These are phyloP conservation scores for Lagenidium giganteum DNA, from an alignment of 352 stramenopile genomes.

Conservation along the genomic window DNA sequence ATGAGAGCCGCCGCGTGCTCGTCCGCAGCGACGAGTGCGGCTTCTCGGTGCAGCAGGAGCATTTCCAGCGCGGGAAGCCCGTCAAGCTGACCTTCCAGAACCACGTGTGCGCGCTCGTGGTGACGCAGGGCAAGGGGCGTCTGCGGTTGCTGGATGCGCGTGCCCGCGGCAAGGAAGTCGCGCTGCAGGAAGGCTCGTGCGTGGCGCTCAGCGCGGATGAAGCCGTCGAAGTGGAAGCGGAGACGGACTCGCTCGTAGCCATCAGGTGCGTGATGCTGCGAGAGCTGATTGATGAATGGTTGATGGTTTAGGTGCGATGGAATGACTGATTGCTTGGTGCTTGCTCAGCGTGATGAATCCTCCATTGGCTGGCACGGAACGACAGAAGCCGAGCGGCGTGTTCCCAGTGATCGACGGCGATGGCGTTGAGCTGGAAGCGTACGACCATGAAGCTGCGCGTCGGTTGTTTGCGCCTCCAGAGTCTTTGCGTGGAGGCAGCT, in stretches of 20 bases:
- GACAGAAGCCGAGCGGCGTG: constrained; percentile 36
- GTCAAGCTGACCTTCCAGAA: constrained; percentile 69
- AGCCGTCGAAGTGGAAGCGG: constrained; percentile 37
- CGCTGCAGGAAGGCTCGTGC: constrained; percentile 40
- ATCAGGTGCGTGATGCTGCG: constrained; percentile 33
- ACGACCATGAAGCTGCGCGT: constrained; percentile 36
- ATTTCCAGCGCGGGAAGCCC: constrained; percentile 43
- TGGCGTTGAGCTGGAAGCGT: constrained; percentile 50
- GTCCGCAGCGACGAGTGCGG: constrained; percentile 64
- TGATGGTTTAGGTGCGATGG: no score
- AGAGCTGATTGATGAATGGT: background rate
- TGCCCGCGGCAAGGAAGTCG: constrained; percentile 25
- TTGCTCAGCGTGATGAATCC: constrained; percentile 71
- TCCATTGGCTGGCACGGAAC: constrained; percentile 51
- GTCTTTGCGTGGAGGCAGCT: constrained; percentile 70
- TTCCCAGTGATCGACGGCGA: constrained; percentile 70
- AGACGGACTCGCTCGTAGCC: constrained; percentile 59
- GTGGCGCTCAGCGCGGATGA: constrained; percentile 62
- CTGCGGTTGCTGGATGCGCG: constrained; percentile 50
- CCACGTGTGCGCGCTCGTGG: constrained; percentile 67
- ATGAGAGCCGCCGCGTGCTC: no score
- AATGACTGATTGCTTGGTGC: background rate
- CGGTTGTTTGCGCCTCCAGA: constrained; percentile 69
- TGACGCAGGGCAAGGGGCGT: constrained; percentile 49
- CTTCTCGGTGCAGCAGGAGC: constrained; percentile 76